Evolutionary conservation across 2,329 filamentous ascomycete species (phyloP).

Genomic region (Fusarium sp.): DNA sequence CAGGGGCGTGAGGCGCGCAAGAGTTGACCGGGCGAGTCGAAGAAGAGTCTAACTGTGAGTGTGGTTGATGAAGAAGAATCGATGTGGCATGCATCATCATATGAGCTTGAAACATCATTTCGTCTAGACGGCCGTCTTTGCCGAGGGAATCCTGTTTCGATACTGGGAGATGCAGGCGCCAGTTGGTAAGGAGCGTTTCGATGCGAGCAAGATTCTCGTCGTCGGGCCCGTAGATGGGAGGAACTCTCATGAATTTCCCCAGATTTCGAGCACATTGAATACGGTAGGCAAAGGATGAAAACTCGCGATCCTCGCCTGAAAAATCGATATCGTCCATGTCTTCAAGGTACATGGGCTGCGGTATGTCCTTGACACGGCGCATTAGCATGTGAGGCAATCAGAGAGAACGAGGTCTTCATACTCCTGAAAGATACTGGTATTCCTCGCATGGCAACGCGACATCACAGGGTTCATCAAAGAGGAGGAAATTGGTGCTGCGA

Average conservation of each 20-base stretch:
- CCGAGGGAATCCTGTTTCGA: slow-evolving; percentile 78
- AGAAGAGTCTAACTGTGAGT: slow-evolving; percentile 78
- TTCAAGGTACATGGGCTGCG: slow-evolving; percentile 71
- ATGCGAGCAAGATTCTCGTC: slow-evolving; percentile 65
- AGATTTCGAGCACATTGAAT: slow-evolving; percentile 85
- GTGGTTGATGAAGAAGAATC: slow-evolving; percentile 83
- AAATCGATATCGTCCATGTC: slow-evolving; percentile 85
- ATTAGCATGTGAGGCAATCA: slow-evolving; percentile 23
- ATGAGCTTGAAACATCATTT: slow-evolving; percentile 91
- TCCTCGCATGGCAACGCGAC: slow-evolving; percentile 87
- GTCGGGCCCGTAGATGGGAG: slow-evolving; percentile 63
- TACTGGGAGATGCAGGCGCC: slow-evolving; percentile 82
- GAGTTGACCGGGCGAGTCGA: slow-evolving; percentile 70
- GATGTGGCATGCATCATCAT: slow-evolving; percentile 78
- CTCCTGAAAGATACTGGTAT: slow-evolving; percentile 72
- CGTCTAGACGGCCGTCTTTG: slow-evolving; percentile 79
- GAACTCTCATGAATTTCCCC: slow-evolving; percentile 76
- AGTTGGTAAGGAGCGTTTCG: slow-evolving; percentile 73
- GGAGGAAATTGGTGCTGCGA: slow-evolving; percentile 75
- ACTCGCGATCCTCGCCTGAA: slow-evolving; percentile 74
- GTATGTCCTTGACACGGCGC: slow-evolving; percentile 60
- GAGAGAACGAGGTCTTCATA: slow-evolving; percentile 50
- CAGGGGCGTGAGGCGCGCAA: slow-evolving; percentile 71
- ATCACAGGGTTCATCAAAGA: slow-evolving; percentile 75
- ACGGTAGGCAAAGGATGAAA: slow-evolving; percentile 88